phyloP scores from a whole-genome alignment of 2,329 filamentous ascomycete genomes.

The Claviceps sp. region DNA sequence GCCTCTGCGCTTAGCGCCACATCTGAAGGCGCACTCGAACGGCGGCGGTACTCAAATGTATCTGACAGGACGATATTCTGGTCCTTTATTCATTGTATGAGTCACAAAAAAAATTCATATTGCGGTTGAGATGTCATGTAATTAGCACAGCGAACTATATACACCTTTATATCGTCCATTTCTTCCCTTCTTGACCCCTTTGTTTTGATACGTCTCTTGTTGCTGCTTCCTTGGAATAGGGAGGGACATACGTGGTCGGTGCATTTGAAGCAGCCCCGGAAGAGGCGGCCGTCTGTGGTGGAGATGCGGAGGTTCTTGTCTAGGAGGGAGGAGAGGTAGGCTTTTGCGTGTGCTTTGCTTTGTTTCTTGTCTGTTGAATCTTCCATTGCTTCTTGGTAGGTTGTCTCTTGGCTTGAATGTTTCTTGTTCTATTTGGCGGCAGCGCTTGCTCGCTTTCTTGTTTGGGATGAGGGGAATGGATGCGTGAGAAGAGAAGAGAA shows the following conservation, averaged over 20 bases:
- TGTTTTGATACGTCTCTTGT: not conserved
- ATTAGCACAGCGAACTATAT: too few relatives aligned
- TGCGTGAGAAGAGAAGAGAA: too few relatives aligned
- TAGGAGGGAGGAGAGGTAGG: slow-evolving; percentile 52
- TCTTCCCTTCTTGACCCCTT: not conserved
- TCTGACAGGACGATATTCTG: slow-evolving; percentile 75
- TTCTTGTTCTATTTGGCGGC: not conserved
- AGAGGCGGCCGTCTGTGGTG: slow-evolving; percentile 73
- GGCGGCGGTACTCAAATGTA: slow-evolving; percentile 80
- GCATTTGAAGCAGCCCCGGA: slow-evolving; percentile 85
- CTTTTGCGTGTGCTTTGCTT: slow-evolving; percentile 39
- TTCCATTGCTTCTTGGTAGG: too few relatives aligned
- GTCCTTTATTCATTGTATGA: slow-evolving; percentile 39
- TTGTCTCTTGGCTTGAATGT: too few relatives aligned
- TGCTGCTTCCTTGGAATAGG: not conserved
- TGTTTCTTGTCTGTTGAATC: not conserved
- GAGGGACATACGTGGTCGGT: slow-evolving; percentile 64
- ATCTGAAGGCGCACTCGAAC: slow-evolving; percentile 26
- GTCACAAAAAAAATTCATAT: too few relatives aligned
- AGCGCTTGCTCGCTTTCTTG: not conserved
- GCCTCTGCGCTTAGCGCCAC: slow-evolving; percentile 19
- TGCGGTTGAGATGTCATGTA: too few relatives aligned
- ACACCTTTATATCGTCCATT: not conserved
- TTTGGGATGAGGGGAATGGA: too few relatives aligned
- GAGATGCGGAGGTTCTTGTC: slow-evolving; percentile 69